phyloP scores from a whole-genome alignment of 2,329 filamentous ascomycete genomes.

The Talaromyces sp. region DNA sequence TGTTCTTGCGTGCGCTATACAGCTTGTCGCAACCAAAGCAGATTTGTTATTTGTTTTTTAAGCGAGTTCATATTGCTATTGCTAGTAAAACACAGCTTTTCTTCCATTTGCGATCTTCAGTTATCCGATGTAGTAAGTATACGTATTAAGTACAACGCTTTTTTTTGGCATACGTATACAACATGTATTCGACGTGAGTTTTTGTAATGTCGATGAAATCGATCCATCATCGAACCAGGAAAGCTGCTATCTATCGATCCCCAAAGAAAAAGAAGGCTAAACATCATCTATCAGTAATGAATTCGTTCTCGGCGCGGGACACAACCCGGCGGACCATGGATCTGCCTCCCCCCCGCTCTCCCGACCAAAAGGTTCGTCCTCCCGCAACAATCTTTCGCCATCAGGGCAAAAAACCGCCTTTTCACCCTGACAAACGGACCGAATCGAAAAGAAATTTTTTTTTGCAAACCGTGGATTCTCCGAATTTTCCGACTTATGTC shows the following conservation, averaged over 20 bases:
- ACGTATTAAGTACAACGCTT: neutral
- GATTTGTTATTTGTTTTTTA: neutral
- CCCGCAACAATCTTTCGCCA: neutral
- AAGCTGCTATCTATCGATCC: too few species aligned
- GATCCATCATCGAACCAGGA: neutral
- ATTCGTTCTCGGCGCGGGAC: neutral
- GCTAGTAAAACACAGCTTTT: neutral
- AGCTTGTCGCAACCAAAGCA: neutral
- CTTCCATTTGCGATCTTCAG: neutral
- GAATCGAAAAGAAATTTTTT: neutral
- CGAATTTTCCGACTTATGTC: neutral
- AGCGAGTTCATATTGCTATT: neutral
- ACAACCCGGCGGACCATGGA: neutral
- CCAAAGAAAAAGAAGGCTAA: too few species aligned
- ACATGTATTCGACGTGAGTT: neutral
- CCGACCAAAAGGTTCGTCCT: neutral
- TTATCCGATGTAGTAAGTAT: neutral
- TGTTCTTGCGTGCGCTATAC: neutral
- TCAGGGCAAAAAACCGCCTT: neutral
- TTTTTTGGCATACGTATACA: neutral
- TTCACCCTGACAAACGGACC: neutral
- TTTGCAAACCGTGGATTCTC: neutral
- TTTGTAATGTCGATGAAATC: neutral
- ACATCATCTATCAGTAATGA: too few species aligned
- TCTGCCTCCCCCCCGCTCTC: neutral